phyloP scores from a whole-genome alignment of 371 early-diverging fungal genomes.

The Apophysomyces trapeziformis region DNA sequence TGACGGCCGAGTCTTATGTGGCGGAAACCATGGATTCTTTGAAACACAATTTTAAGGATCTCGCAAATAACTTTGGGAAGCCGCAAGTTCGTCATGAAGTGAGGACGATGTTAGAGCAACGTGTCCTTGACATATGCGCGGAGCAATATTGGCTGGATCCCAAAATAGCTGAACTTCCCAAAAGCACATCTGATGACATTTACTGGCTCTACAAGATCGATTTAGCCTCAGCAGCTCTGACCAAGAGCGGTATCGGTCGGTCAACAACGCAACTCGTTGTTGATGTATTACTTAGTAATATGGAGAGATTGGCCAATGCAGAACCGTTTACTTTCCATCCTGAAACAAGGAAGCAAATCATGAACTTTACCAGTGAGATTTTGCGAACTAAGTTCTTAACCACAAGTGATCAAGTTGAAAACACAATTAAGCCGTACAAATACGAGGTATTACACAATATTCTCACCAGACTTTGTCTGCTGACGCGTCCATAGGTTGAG shows the following conservation, averaged over 20 bases:
- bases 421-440: constrained; percentile 98
- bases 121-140: constrained; percentile 89
- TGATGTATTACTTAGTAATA: constrained; percentile 81
- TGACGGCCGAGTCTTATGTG: constrained; percentile 94
- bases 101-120: constrained; percentile 85
- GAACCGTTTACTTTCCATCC: constrained; percentile 90
- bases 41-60: constrained; percentile 92
- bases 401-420: constrained; percentile 96
- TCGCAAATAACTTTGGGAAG: constrained; percentile 87
- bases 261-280: constrained; percentile 90
- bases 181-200: constrained; percentile 56
- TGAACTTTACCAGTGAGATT: constrained; percentile 83
- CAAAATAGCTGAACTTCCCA: constrained; percentile 68
- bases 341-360: constrained; percentile 78
- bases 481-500: constrained; percentile 62
- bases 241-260: constrained; percentile 94
- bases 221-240: constrained; percentile 81
- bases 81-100: constrained; percentile 90
- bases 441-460: constrained; percentile 65
- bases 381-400: constrained; percentile 83
- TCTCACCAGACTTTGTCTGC: not conserved
- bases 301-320: constrained; percentile 77
- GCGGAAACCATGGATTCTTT: constrained; percentile 92
- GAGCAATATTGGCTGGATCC: constrained; percentile 92
- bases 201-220: constrained; percentile 89